These are phyloP conservation scores for Parvularia atlantis DNA, from an alignment of 78 protist genomes.

Conservation along the genomic window DNA sequence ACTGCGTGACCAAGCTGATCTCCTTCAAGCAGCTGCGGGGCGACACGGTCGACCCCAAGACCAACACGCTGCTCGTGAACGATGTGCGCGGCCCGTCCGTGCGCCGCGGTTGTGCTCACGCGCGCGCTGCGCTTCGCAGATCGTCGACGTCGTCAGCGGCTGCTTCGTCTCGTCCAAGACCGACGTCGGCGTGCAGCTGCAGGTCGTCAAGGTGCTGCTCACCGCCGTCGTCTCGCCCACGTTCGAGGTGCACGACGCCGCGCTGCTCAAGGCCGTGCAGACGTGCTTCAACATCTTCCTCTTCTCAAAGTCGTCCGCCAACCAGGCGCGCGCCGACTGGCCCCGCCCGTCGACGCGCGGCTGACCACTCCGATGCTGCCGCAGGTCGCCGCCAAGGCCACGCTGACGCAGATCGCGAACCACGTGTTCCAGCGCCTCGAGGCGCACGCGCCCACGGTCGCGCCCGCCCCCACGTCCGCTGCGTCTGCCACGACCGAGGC, in stretches of 20 bases:
- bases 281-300: slow-evolving; percentile 30
- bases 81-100: too few species aligned
- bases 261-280: slow-evolving; percentile 20
- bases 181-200: slow-evolving; percentile 22
- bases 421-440: slow-evolving; percentile 9
- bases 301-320: not conserved
- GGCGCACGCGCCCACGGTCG: too few species aligned
- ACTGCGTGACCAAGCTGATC: not conserved
- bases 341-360: too few species aligned
- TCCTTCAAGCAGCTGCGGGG: too few species aligned
- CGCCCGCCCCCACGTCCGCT: too few species aligned
- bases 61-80: too few species aligned
- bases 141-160: not conserved
- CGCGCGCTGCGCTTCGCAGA: not conserved
- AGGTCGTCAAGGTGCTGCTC: slow-evolving; percentile 19
- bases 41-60: too few species aligned
- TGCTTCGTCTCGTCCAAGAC: too few species aligned
- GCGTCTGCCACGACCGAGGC: too few species aligned
- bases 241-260: slow-evolving; percentile 18
- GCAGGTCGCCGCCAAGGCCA: slow-evolving; percentile 26
- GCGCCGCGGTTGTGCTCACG: too few species aligned
- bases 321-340: too few species aligned
- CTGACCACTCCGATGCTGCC: too few species aligned
- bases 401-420: slow-evolving; percentile 30
- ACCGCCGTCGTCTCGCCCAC: slow-evolving; percentile 18